A percentile compares a stretch with the other conserved stretches of the same genome.
Evolutionary conservation across 768 basidiomycete species (phyloP).

Genomic region (Postia placenta): DNA sequence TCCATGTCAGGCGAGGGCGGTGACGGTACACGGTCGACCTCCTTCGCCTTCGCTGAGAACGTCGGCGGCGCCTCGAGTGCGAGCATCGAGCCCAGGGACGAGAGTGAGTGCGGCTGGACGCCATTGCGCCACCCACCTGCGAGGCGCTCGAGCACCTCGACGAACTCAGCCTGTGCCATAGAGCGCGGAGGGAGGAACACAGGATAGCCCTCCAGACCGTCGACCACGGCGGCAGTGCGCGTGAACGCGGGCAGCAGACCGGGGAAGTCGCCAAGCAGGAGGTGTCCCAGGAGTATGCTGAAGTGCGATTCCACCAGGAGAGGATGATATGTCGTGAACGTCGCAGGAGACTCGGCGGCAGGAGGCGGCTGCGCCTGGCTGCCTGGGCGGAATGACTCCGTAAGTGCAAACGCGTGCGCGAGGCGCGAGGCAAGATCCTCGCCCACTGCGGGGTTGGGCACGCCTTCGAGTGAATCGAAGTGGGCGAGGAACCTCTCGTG

Average conservation of each 20-base stretch:
- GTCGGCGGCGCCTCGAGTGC: conserved; percentile 36
- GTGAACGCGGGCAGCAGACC: conserved; percentile 58
- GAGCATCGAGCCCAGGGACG: conserved; percentile 30
- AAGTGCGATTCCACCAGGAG: conserved; percentile 85
- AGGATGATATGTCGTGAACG: conserved; percentile 87
- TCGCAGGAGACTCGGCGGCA: conserved; percentile 43
- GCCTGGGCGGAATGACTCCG: conserved; percentile 63
- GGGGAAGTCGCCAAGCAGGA: conserved; percentile 75
- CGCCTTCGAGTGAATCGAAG: conserved; percentile 68
- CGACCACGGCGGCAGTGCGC: conserved; percentile 61
- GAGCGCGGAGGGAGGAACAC: conserved; percentile 83
- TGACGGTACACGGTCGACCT: conserved; percentile 17
- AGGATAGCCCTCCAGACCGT: conserved; percentile 84
- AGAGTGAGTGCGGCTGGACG: conserved; percentile 48
- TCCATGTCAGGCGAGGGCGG: conserved; percentile 18
- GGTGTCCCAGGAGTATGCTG: conserved; percentile 64
- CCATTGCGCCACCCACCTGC: conserved; percentile 71
- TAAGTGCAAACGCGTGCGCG: conserved; percentile 63
- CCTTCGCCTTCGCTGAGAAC: conserved; percentile 19
- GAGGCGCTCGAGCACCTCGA: conserved; percentile 79
- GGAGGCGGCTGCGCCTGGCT: conserved; percentile 32
- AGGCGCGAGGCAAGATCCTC: conserved; percentile 46
- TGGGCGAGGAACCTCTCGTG: conserved; percentile 80
- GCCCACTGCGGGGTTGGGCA: conserved; percentile 15
- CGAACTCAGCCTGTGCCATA: conserved; percentile 86